These are phyloP conservation scores for Cardiospermum halicacabum DNA, from an alignment of 345 rosid genomes.

Conservation along the genomic window DNA sequence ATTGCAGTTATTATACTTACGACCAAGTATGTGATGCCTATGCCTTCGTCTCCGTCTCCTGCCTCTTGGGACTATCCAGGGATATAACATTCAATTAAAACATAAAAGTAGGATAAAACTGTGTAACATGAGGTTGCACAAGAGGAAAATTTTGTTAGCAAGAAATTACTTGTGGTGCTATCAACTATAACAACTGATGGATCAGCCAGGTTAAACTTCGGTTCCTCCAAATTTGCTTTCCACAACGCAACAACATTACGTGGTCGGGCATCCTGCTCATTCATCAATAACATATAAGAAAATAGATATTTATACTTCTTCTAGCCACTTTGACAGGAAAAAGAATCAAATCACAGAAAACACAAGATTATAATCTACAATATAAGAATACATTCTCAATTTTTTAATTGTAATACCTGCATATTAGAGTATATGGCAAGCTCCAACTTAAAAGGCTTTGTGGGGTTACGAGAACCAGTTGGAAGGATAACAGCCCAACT, in stretches of 20 bases:
- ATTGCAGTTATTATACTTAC: slow-evolving; percentile 51
- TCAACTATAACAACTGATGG: slow-evolving; percentile 74
- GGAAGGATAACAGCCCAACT: slow-evolving; percentile 94
- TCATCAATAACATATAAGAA: slow-evolving; percentile 10
- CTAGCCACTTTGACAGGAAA: neutral
- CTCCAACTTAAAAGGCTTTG: slow-evolving; percentile 80
- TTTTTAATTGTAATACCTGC: slow-evolving; percentile 44
- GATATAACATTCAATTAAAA: slow-evolving; percentile 46
- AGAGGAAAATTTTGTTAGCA: slow-evolving; percentile 18
- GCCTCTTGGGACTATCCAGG: slow-evolving; percentile 71
- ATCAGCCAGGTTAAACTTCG: slow-evolving; percentile 64
- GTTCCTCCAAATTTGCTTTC: slow-evolving; percentile 85
- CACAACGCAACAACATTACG: slow-evolving; percentile 72
- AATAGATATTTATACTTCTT: neutral
- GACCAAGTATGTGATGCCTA: slow-evolving; percentile 64
- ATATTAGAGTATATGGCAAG: slow-evolving; percentile 69
- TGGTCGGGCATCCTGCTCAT: slow-evolving; percentile 82
- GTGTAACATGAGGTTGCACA: slow-evolving; percentile 3
- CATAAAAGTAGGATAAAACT: slow-evolving; percentile 16
- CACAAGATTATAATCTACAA: neutral
- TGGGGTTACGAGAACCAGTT: slow-evolving; percentile 64
- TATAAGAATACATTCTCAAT: slow-evolving; percentile 5
- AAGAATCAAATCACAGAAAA: neutral
- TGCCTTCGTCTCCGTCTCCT: slow-evolving; percentile 74
- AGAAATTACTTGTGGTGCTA: slow-evolving; percentile 62